Base-by-base conservation (phyloP, 495 filamentous ascomycete species). In the Penicillium mononematosum region DNA sequence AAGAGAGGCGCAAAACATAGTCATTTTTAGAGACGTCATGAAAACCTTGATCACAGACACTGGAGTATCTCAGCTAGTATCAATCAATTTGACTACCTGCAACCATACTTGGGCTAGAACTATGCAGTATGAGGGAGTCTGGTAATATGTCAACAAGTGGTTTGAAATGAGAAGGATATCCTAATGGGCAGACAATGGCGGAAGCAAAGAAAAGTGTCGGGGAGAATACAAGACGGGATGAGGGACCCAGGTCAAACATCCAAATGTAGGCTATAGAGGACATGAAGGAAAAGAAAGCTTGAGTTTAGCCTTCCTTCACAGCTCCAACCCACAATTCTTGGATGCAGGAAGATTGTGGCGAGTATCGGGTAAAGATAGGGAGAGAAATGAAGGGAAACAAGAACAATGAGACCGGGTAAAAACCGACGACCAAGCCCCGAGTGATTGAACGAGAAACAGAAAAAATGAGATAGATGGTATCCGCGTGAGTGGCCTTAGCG, bases 101-200 rank as follows among this genome's bases (percentile, higher is more conserved):
- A 17, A 38, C 19, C 34, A 42, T 12, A 25, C 9, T 17, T 29
- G 45, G 10, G 17, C 34, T 24, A 51, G 7, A 41, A 11, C 14
- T 51, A 45, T 46, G 22, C 27, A 54, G 50, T 29, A 46, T 22
- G 29, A 41, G 34, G 8, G 6, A 42, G 47, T 50, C 20, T 43
- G 17, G 12, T 27, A 49, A 56, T 14, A 49, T 32, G 45, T 56
- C 54, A 49, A 42, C 7, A 56, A 43, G 45, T 31, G 10, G 36
- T 56, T 49, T 49, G 54, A 64, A 66, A 59, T 64, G 58, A 69
- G 54, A 68, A 66, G 66, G 66, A 69, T 66, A 69, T 69, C 66
- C 66, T 66, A 67, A 55, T 42, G 53, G 29, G 61, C 47, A 61
- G 43, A 47, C 39, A 43, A 50, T 20, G 41, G 39, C 32, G 51